Percentiles rank a stretch among this genome's conserved stretches.
These are phyloP conservation scores for Teratosphaeria nubilosa DNA, from an alignment of 2,329 filamentous ascomycete species.

Conservation along the genomic window DNA sequence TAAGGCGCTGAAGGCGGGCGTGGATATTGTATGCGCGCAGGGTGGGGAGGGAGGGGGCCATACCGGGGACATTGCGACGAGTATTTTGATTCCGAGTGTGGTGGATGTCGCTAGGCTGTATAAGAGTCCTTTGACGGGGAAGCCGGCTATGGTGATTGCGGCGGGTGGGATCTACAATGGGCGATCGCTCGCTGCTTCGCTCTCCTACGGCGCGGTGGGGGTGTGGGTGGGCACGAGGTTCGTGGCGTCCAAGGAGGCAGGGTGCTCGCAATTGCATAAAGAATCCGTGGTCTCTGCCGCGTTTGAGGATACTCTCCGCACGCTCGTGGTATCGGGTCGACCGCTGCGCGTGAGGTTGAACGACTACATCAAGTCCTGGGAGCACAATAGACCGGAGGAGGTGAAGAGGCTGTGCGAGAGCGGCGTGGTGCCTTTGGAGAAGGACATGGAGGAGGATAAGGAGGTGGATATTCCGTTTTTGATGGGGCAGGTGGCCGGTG, in stretches of 20 bases:
- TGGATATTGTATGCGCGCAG: constrained; percentile 86
- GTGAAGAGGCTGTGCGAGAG: constrained; percentile 65
- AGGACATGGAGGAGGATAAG: constrained; percentile 72
- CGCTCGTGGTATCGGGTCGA: constrained; percentile 70
- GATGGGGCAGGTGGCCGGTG: constrained; percentile 87
- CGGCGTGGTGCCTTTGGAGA: constrained; percentile 70
- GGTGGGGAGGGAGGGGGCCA: constrained; percentile 90
- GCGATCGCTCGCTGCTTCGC: constrained; percentile 63
- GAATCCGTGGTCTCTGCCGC: constrained; percentile 67
- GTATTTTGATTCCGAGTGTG: constrained; percentile 77
- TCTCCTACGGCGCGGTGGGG: constrained; percentile 80
- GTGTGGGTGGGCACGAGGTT: constrained; percentile 95
- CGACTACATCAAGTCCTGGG: constrained; percentile 75
- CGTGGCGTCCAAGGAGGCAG: constrained; percentile 72
- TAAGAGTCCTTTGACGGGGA: constrained; percentile 58
- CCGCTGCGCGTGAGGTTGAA: constrained; percentile 74
- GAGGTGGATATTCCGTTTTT: constrained; percentile 80
- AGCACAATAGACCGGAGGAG: constrained; percentile 56
- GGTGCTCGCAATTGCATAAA: constrained; percentile 74
- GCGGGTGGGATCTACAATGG: constrained; percentile 83
- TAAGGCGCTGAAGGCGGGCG: constrained; percentile 76
- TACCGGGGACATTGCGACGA: constrained; percentile 76
- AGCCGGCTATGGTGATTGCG: constrained; percentile 69
- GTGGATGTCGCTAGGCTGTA: constrained; percentile 72
- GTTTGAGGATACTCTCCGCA: constrained; percentile 71